Evolutionary conservation across 129 eudicot species (phyloP), one percentile per base, ranked within the genome.

Genomic region (Flaveria brownii): DNA sequence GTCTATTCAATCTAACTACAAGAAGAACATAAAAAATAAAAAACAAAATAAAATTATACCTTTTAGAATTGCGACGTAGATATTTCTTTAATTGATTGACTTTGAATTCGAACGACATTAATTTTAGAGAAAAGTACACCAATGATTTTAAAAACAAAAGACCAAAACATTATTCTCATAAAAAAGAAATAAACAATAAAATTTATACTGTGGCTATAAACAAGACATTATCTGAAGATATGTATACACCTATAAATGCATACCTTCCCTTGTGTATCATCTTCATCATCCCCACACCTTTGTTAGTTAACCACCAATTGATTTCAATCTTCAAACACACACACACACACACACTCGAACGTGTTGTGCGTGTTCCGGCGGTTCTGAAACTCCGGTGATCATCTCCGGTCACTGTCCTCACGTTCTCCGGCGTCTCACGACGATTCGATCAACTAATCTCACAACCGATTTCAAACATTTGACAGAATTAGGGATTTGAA

Each of bases 321-420:
- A 33, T 65, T 39, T 65, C 3, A 65, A 63, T 45, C 0, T 6
- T 9, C 23, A 16, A n/a, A 65, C 70, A 17, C 50, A 17, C 50
- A 65, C 70, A 41, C 50, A 65, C 70, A 41, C 49, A 11, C 52
- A 66, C 71, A 36, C 71, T 39, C 28, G 2, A 41, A 61, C 11
- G 17, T 26, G 42, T 13, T 0, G 68, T 61, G 28, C 51, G 51
- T 41, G 23, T 66, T 15, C 70, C 70, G 50, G 70, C 47, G 41
- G 5, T 26, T 12, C 28, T 26, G 17, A 22, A 2, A 1, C 39
- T 60, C 36, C 30, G 36, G 39, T 4, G 9, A 23, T 4, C 43
- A 5, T 12, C 9, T 9, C 11, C 39, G 18, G 0, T 61, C 17
- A 30, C 42, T 15, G 23, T 65, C 9, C 2, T 2, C 16, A 12